Base-by-base conservation (phyloP, 108 stramenopile species). In the Pseudonitzschia multiseries region DNA sequence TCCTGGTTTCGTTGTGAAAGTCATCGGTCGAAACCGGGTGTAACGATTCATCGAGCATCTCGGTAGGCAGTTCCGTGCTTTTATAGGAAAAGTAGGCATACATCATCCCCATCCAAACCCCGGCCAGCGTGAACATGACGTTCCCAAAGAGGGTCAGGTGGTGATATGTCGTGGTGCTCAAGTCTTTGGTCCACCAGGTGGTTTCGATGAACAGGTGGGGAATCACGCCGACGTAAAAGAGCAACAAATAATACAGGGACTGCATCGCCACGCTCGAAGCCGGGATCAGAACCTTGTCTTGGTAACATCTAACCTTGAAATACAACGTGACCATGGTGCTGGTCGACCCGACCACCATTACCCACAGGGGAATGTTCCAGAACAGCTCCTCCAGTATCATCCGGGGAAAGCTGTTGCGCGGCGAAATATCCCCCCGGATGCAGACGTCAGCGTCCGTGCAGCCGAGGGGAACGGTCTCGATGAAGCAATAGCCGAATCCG, bases 401-500 rank as follows among this genome's bases (percentile, higher is more conserved):
- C 8, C 24, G 24, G 14, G 36, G 32, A 28, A 8, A 12, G 9
- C 10, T 31, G 2, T 21, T 32, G 12, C 40, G 8, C 61, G 22
- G 0, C 3, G 13, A 4, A 29, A 15, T 14, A n/a, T n/a, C n/a
- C 15, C 61, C 61, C 17, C 61, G 29, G 2, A 36, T 33, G 36
- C 61, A 62, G 32, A 62, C 61, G 20, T 2, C 9, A 0, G 21
- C 10, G 8, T 62, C 33, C 15, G 12, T 27, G 36, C 61, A 62
- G 15, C 61, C 61, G 8, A 62, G 18, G 32, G 61, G 61, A n/a
- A 36, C 61, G 29, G 9, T n/a, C 36, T 62, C 21, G 14, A 62
- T 17, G 3, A 62, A 62, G 61, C 61, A 62, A 40, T 62, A 62
- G 1, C 61, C 61, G 8, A 41, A n/a, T 40, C 61, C 61, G 61